A percentile compares a stretch with the other conserved stretches of the same genome.
Conservation (phyloP, 2,329 filamentous ascomycete genomes). For the Aspergillus carbonarius region DNA sequence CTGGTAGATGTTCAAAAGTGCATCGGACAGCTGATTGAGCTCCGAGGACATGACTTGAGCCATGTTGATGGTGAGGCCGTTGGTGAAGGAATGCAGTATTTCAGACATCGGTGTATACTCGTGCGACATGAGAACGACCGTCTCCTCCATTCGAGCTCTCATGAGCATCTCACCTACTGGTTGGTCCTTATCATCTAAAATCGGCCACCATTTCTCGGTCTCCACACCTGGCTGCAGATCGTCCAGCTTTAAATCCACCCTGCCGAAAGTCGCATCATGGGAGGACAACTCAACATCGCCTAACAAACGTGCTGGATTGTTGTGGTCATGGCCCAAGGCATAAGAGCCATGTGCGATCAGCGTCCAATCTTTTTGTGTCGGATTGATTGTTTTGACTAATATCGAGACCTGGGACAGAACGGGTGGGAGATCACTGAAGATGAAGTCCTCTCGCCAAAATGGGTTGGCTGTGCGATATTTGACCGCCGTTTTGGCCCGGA, state of each 20-base stretch:
- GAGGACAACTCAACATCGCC: slow-evolving; percentile 50
- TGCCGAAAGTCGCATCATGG: slow-evolving; percentile 49
- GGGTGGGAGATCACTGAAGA: slow-evolving; percentile 48
- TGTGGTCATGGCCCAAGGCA: slow-evolving; percentile 41
- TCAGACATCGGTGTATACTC: slow-evolving; percentile 84
- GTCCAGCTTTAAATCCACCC: slow-evolving; percentile 78
- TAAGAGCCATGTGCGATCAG: slow-evolving; percentile 47
- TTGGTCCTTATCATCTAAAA: slow-evolving; percentile 73
- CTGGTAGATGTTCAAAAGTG: slow-evolving; percentile 91
- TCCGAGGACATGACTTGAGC: slow-evolving; percentile 74
- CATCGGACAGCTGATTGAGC: slow-evolving; percentile 77
- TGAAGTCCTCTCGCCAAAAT: slow-evolving; percentile 53
- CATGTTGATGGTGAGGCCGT: slow-evolving; percentile 81
- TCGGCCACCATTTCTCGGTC: slow-evolving; percentile 83
- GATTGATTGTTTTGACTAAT: slow-evolving; percentile 47
- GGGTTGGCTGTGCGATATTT: slow-evolving; percentile 47
- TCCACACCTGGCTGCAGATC: slow-evolving; percentile 75
- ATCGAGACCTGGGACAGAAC: slow-evolving; percentile 49
- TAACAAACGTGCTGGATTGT: slow-evolving; percentile 41
- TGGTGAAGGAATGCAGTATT: slow-evolving; percentile 79
- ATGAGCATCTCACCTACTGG: slow-evolving; percentile 80
- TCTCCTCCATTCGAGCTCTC: slow-evolving; percentile 79
- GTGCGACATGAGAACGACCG: slow-evolving; percentile 79
- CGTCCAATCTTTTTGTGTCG: slow-evolving; percentile 52
- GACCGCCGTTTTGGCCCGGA: slow-evolving; percentile 50